Evolutionary conservation across 768 basidiomycete species (phyloP), one percentile per base, ranked within the genome.

Genomic region (Russula earlei): DNA sequence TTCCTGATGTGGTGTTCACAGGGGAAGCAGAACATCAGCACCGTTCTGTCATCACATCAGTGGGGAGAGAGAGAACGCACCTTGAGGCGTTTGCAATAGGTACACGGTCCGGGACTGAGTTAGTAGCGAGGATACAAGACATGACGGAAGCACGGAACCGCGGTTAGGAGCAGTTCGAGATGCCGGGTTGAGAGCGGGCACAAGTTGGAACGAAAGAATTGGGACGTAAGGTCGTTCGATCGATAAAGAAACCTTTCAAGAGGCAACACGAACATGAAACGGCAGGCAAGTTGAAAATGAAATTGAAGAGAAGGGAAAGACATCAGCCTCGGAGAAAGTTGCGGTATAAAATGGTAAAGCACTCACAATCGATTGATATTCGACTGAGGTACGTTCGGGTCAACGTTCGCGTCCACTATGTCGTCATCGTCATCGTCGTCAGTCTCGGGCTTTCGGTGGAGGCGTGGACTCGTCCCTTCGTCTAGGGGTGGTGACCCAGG

Each of bases 61-160:
- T 11, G n/a, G 5, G 6, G 19, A 50, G 19, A 19, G 62, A 31
- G 38, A 31, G 47, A 49, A 72, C 81, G 55, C 70, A 85, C 87
- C 84, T 91, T 91, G 64, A 91, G 81, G 66, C 83, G 85, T 69
- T 90, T 91, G 77, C 89, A 91, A 65, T 90, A 82, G 3, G 79
- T 85, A 69, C 89, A 91, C 40, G 89, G 89, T 55, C 89, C 87
- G 60, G 84, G 82, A 41, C 87, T 91, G 67, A 40, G 27, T 24
- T 33, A 34, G 42, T 24, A 47, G 49, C 54, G 44, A 24, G 43
- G 24, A 43, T 27, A 10, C 10, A 48, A 40, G 49, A 17, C 11
- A 29, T 19, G 27, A 47, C 41, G 58, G 43, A 24, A 31, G 29
- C 49, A 59, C 49, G 58, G 22, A 17, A 27, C 47, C 41, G 51